Conservation (phyloP, 768 basidiomycete species). For the Boletus reticulatus region DNA sequence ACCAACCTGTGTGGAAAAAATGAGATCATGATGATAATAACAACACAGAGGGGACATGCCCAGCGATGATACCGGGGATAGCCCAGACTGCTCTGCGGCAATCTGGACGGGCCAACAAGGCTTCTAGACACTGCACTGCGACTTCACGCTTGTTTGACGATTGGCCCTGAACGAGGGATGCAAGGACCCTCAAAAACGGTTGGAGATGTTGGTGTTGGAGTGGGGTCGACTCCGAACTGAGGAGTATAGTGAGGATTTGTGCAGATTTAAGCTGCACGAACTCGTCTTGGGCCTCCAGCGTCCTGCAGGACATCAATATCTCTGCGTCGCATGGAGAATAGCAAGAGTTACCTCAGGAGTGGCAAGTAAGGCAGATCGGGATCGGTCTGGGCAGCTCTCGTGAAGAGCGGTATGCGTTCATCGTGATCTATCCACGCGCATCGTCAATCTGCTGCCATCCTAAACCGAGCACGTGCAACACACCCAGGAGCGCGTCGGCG, state of each 20-base stretch:
- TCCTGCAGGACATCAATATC: conserved; percentile 43
- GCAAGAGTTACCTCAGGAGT: conserved; percentile 57
- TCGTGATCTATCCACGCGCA: conserved; percentile 63
- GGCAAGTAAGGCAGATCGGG: conserved; percentile 80
- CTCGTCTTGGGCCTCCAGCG: conserved; percentile 85
- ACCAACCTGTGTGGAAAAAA: conserved; percentile 55
- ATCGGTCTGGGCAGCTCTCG: conserved; percentile 57
- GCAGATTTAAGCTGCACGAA: conserved; percentile 91
- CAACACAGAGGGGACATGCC: conserved; percentile 41
- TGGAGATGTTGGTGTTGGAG: conserved; percentile 52
- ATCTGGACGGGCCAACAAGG: conserved; percentile 76
- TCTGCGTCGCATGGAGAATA: neutral
- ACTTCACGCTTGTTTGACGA: conserved; percentile 78
- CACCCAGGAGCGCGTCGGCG: conserved; percentile 83
- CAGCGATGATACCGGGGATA: conserved; percentile 61
- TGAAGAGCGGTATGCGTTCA: conserved; percentile 79
- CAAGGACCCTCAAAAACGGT: conserved; percentile 59
- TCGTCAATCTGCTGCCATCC: neutral
- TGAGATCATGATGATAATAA: neutral
- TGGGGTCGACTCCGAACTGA: conserved; percentile 56
- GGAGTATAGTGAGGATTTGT: conserved; percentile 83
- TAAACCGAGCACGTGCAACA: conserved; percentile 17
- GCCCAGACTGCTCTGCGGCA: conserved; percentile 81
- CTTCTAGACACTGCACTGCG: conserved; percentile 88
- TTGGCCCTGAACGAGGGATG: conserved; percentile 57